Evolutionary conservation across 306 rosid genomes (phyloP).

Genomic region (Acmispon strigosus): DNA sequence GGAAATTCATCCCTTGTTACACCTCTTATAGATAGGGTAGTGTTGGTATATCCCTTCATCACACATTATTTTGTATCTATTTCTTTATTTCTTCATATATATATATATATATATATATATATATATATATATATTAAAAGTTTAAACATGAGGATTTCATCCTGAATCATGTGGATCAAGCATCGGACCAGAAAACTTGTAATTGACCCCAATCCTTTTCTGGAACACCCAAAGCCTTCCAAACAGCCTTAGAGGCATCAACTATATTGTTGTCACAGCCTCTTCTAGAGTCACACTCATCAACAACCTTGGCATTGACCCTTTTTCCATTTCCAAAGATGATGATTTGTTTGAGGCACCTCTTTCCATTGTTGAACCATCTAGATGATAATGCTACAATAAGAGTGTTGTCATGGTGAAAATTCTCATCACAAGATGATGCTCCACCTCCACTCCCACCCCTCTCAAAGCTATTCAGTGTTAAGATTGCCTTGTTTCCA

Average conservation of each 20-base stretch:
- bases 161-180: not conserved
- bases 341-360: slow-evolving; percentile 34
- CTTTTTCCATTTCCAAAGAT: slow-evolving; percentile 41
- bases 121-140: too few relatives aligned
- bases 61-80: too few relatives aligned
- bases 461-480: slow-evolving; percentile 40
- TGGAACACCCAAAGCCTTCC: slow-evolving; percentile 37
- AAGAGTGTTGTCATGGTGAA: slow-evolving; percentile 23
- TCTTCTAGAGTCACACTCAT: slow-evolving; percentile 51
- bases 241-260: slow-evolving; percentile 44
- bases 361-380: slow-evolving; percentile 27
- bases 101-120: too few relatives aligned
- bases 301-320: slow-evolving; percentile 51
- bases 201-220: slow-evolving; percentile 12
- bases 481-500: slow-evolving; percentile 24
- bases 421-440: slow-evolving; percentile 26
- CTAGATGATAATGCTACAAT: slow-evolving; percentile 47
- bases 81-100: too few relatives aligned
- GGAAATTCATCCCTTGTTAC: too few relatives aligned
- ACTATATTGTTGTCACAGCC: slow-evolving; percentile 37
- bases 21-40: too few relatives aligned
- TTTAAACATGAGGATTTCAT: too few relatives aligned
- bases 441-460: slow-evolving; percentile 22
- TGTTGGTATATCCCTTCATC: too few relatives aligned
- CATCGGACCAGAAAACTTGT: slow-evolving; percentile 18